Evolutionary conservation across 1,284 basidiomycete species (phyloP), one percentile per base, ranked within the genome.

Genomic region (Coriolopsis trogii): DNA sequence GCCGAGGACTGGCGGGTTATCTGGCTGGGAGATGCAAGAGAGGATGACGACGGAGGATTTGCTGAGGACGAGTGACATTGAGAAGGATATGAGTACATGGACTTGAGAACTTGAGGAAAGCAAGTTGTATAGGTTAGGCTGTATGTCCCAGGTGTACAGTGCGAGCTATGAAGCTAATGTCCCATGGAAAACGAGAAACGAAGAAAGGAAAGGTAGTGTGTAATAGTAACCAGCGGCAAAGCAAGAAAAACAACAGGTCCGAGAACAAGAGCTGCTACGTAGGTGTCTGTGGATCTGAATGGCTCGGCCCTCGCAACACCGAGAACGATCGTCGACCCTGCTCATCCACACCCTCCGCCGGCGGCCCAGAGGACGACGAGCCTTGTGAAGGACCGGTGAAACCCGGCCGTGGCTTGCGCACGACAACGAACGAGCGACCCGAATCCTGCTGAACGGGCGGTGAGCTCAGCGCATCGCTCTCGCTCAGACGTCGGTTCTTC

Each of bases 1-100:
- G 53, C 74, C 4, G 79, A 82, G 50, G 89, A 91, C 63, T 91
- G 83, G 78, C 73, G 89, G 23, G 78, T 91, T 13, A 82, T 91
- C 63, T 91, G 89, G 89, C 69, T 91, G 6, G 89, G 89, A 0
- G 88, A 87, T 4, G 65, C 66, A 39, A 69, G 71, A 1, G 67
- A 68, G 29, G 69, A 65, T 26, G 61, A 71, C 33, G 67, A 69
- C 34, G 62, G 58, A 15, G 42, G 48, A 0, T 58, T 54, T 25
- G 52, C 46, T 4, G 57, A 59, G 28, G 46, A 45, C 23, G 53
- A 59, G 41, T 18, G 21, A 21, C 24, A 33, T 43, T 54, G 24
- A 38, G 21, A 45, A 39, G 48, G 30, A 40, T 64, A 59, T 48
- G 54, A 50, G 51, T 61, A 53, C 48, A 58, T 49, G 51, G 46